Percentiles rank a stretch among this genome's conserved stretches.
These are phyloP conservation scores for Alternaria consortialis DNA, from an alignment of 2,329 filamentous ascomycete species.

Conservation along the genomic window DNA sequence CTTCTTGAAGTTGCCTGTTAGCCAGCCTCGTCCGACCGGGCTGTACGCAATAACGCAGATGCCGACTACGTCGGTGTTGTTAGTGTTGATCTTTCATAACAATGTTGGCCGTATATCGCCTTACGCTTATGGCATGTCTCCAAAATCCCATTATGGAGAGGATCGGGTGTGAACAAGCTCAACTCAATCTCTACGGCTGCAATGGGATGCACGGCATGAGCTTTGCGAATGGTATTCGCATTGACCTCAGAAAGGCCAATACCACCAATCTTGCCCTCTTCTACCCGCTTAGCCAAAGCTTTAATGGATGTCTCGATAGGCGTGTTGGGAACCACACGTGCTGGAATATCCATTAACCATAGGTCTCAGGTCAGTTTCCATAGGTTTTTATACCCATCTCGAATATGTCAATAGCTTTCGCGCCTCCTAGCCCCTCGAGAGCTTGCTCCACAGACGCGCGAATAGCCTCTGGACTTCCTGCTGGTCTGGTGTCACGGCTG, in stretches of 20 bases:
- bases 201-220: conserved; percentile 60
- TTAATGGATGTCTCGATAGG: conserved; percentile 52
- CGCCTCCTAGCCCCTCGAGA: background rate
- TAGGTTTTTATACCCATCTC: background rate
- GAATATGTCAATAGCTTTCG: background rate
- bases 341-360: background rate
- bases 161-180: conserved; percentile 62
- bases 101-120: background rate
- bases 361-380: background rate
- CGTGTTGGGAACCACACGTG: background rate
- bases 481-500: background rate
- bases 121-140: conserved; percentile 53
- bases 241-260: conserved; percentile 52
- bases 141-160: conserved; percentile 63
- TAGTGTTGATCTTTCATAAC: background rate
- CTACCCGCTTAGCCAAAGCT: conserved; percentile 30
- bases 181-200: conserved; percentile 66
- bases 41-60: conserved; percentile 73
- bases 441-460: background rate
- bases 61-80: conserved; percentile 46
- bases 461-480: background rate
- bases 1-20: conserved; percentile 50
- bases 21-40: conserved; percentile 68
- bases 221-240: conserved; percentile 54
- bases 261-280: conserved; percentile 49